Conservation (phyloP, 2,329 filamentous ascomycete species). For the Fusarium goolgardi region DNA sequence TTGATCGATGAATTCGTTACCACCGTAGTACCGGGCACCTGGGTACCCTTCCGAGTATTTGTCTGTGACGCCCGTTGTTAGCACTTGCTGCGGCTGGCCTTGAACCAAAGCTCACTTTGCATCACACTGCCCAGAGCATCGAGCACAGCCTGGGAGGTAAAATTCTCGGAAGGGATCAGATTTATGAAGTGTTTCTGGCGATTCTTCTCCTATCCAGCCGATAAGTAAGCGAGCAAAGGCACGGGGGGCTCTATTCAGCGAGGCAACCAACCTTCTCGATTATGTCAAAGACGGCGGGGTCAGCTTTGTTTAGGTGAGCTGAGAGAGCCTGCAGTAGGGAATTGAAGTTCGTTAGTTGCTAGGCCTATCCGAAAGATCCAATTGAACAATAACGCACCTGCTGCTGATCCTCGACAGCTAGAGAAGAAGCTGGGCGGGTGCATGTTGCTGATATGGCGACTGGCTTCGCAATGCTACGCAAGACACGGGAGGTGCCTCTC, state of each 20-base stretch:
- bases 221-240: slow-evolving; percentile 1
- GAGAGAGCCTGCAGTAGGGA: slow-evolving; percentile 76
- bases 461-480: slow-evolving; percentile 56
- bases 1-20: slow-evolving; percentile 95
- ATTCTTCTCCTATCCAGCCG: slow-evolving; percentile 79
- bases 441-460: slow-evolving; percentile 39
- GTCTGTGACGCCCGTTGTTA: slow-evolving; percentile 62
- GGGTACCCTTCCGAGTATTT: slow-evolving; percentile 99
- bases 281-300: slow-evolving; percentile 88
- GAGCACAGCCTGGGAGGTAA: slow-evolving; percentile 91
- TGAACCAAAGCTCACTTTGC: slow-evolving; percentile 74
- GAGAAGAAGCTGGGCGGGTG: slow-evolving; percentile 58
- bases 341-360: slow-evolving; percentile 28
- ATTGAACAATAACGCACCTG: slow-evolving; percentile 57
- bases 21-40: slow-evolving; percentile 94
- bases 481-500: slow-evolving; percentile 61
- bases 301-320: slow-evolving; percentile 82
- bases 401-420: slow-evolving; percentile 67
- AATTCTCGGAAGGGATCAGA: slow-evolving; percentile 94
- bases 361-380: slow-evolving; percentile 12
- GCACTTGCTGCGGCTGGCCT: not conserved
- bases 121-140: slow-evolving; percentile 93
- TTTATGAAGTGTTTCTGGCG: slow-evolving; percentile 99
- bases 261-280: slow-evolving; percentile 79
- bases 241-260: not conserved